These are phyloP conservation scores for Emmonsiellopsis sp. DNA, from an alignment of 2,329 filamentous ascomycete species.

Conservation along the genomic window DNA sequence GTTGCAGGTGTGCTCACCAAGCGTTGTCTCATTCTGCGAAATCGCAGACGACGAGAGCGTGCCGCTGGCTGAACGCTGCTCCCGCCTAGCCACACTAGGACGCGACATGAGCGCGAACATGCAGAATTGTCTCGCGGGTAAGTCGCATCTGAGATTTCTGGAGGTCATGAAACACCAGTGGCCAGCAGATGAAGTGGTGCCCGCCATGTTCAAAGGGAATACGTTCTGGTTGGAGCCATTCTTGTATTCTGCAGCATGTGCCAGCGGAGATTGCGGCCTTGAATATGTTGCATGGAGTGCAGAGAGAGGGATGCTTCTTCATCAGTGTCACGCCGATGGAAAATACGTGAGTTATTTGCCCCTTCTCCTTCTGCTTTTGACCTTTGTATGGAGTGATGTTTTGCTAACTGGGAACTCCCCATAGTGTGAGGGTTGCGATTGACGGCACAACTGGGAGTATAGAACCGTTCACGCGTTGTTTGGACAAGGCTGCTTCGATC, in stretches of 20 bases:
- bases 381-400: too few relatives aligned
- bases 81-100: not conserved
- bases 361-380: too few relatives aligned
- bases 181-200: not conserved
- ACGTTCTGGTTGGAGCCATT: not conserved
- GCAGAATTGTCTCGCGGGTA: not conserved
- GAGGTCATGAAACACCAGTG: not conserved
- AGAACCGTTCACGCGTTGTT: too few relatives aligned
- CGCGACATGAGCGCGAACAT: not conserved
- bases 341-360: not conserved
- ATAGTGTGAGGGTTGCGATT: too few relatives aligned
- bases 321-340: not conserved
- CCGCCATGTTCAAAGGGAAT: not conserved
- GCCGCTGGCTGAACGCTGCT: not conserved
- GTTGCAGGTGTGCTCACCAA: not conserved
- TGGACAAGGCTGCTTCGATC: too few relatives aligned
- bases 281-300: not conserved
- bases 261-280: not conserved
- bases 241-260: not conserved
- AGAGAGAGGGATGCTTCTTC: not conserved
- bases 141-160: not conserved
- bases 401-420: too few relatives aligned
- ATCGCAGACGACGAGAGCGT: not conserved
- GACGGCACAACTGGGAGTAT: too few relatives aligned
- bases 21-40: not conserved